Evolutionary conservation across 2,329 filamentous ascomycete genomes (phyloP), one percentile per base, ranked within the genome.

Genomic region (Colletotrichum sp.): DNA sequence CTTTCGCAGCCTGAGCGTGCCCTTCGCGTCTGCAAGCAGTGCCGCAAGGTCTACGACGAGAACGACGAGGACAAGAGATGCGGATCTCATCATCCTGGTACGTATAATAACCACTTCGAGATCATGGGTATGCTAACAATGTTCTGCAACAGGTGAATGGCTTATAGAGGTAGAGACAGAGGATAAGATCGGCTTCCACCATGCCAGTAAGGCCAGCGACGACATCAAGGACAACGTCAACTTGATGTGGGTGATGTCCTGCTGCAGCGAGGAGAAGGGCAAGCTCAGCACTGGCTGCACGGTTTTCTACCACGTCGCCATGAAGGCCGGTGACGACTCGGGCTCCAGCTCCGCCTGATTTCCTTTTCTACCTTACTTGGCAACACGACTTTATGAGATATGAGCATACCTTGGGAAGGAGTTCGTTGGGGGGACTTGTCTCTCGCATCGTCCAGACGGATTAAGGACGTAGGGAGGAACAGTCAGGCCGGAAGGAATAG

Each of bases 121-220:
- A 2, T 12, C 1, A 34, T 9, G 1, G 5, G 0, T 28, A 12
- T 28, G 62, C 55, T 75, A 18, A 72, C 55, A 24, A 13, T 52
- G 0, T 0, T 21, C 7, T n/a, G n/a, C n/a, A 26, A 60, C 24
- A 68, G 74, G 74, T 2, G 32, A 68, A 16, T 76, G 70, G 74
- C 60, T 76, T 30, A 49, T 76, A 18, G 74, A 76, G 28, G 62
- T 72, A 30, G 70, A 76, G 34, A 36, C 49, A 15, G 39, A 36
- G 4, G 32, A 57, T 21, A 12, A 24, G n/a, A 32, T 76, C 57
- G 36, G 28, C 30, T 76, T 73, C 12, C 55, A 39, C 9, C 34
- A 16, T 8, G n/a, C 26, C 24, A 57, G 66, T 34, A n/a, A 28
- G 24, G 74, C 74, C n/a, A 21, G 30, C 21, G 44, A 69, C 10